A percentile compares a stretch with the other conserved stretches of the same genome.
These are phyloP conservation scores for Saturnispora silvae DNA, from an alignment of 805 yeast species.

Conservation along the genomic window DNA sequence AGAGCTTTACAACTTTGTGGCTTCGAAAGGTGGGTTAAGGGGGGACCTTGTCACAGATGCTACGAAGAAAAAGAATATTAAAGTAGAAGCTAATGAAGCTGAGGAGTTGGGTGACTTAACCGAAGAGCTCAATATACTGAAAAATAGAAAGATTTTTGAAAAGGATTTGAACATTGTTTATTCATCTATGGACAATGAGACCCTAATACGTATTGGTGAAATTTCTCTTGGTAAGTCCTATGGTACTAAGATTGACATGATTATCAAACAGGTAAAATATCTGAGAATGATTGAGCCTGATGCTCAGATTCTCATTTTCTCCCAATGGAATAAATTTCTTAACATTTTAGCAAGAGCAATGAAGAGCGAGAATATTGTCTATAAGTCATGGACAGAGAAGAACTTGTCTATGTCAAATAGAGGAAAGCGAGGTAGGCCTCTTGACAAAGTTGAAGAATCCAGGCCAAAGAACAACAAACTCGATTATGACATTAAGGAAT, in stretches of 20 bases:
- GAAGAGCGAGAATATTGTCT: conserved; percentile 42
- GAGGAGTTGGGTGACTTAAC: conserved; percentile 8
- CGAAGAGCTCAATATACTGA: conserved; percentile 19
- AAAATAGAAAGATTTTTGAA: conserved; percentile 14
- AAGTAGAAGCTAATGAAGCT: background rate
- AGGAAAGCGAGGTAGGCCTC: conserved; percentile 2
- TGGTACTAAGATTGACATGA: conserved; percentile 82
- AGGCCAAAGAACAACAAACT: conserved; percentile 4
- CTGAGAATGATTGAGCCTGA: conserved; percentile 44
- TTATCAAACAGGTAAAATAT: conserved; percentile 61
- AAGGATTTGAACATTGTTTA: conserved; percentile 34
- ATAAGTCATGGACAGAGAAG: conserved; percentile 39
- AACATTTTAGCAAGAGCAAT: conserved; percentile 58
- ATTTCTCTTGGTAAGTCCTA: conserved; percentile 39
- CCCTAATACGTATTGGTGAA: conserved; percentile 36
- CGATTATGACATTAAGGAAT: conserved; percentile 38
- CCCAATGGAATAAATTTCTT: conserved; percentile 80
- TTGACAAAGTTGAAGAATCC: background rate
- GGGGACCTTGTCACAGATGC: conserved; percentile 37
- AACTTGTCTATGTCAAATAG: conserved; percentile 9
- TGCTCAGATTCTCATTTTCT: conserved; percentile 77
- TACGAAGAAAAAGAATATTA: conserved; percentile 13
- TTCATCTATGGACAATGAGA: conserved; percentile 32
- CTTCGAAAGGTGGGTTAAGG: conserved; percentile 39
- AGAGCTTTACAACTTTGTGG: conserved; percentile 64